phyloP scores from a whole-genome alignment of 257 asterid species.

The Solanum megistacrolobum region DNA sequence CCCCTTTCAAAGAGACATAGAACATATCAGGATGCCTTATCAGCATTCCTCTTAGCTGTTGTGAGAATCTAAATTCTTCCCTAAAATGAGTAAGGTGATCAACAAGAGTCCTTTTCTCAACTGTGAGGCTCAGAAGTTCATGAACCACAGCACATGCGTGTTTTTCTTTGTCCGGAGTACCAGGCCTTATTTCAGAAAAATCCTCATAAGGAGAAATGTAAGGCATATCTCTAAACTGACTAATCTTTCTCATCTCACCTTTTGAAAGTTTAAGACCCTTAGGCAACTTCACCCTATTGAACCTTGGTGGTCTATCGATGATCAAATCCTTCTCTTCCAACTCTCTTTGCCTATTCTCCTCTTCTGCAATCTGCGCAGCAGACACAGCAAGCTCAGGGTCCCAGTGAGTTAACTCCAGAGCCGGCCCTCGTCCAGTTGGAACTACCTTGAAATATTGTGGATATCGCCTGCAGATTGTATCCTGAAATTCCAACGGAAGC shows the following conservation, averaged over 20 bases:
- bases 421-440: slow-evolving; percentile 69
- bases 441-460: slow-evolving; percentile 89
- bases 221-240: slow-evolving; percentile 72
- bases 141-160: slow-evolving; percentile 88
- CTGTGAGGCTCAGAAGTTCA: slow-evolving; percentile 88
- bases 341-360: slow-evolving; percentile 57
- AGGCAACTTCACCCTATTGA: slow-evolving; percentile 72
- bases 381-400: slow-evolving; percentile 90
- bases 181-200: slow-evolving; percentile 59
- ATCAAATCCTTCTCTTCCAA: slow-evolving; percentile 67
- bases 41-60: slow-evolving; percentile 94
- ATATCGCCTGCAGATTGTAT: slow-evolving; percentile 77
- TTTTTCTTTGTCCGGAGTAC: slow-evolving; percentile 70
- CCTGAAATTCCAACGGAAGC: slow-evolving; percentile 72
- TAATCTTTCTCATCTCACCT: slow-evolving; percentile 87
- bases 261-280: slow-evolving; percentile 78
- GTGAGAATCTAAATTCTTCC: slow-evolving; percentile 93
- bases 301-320: slow-evolving; percentile 64
- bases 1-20: slow-evolving; percentile 85
- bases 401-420: slow-evolving; percentile 85
- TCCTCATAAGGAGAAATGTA: slow-evolving; percentile 84
- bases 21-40: slow-evolving; percentile 98
- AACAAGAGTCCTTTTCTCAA: slow-evolving; percentile 90
- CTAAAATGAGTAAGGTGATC: slow-evolving; percentile 93
- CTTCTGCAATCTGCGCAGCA: slow-evolving; percentile 92